These are phyloP conservation scores for Nothophaeocryptopus gaeumannii DNA, from an alignment of 2,329 filamentous ascomycete species.

Conservation along the genomic window DNA sequence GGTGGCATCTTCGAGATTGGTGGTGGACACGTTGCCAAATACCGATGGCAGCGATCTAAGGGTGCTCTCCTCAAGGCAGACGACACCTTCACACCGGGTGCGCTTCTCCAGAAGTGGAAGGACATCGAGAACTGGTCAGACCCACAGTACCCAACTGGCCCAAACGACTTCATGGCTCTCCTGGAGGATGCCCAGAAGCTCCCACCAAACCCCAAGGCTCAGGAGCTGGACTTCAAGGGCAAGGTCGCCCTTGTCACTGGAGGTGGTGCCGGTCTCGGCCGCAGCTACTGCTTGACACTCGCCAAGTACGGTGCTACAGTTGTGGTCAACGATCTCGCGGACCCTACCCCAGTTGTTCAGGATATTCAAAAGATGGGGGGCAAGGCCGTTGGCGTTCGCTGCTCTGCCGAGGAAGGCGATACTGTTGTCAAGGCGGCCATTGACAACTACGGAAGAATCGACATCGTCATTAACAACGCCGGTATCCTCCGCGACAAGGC, in stretches of 20 bases:
- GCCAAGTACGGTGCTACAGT: conserved; percentile 79
- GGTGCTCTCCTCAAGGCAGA: conserved; percentile 89
- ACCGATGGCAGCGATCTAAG: conserved; percentile 89
- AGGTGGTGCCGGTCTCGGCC: conserved; percentile 85
- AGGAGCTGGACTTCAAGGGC: conserved; percentile 76
- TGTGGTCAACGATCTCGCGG: conserved; percentile 92
- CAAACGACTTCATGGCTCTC: conserved; percentile 82
- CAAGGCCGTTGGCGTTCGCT: conserved; percentile 88
- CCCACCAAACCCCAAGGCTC: conserved; percentile 66
- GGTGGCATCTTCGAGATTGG: conserved; percentile 92
- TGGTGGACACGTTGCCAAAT: conserved; percentile 86
- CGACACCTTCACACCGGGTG: conserved; percentile 79
- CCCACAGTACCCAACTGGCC: conserved; percentile 76
- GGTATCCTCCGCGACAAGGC: conserved; percentile 98
- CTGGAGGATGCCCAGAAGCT: conserved; percentile 81
- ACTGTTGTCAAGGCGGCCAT: conserved; percentile 88
- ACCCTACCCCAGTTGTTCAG: conserved; percentile 84
- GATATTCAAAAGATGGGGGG: conserved; percentile 90
- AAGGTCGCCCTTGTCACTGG: conserved; percentile 86
- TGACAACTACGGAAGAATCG: conserved; percentile 87
- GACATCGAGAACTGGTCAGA: conserved; percentile 81
- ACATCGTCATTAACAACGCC: conserved; percentile 96
- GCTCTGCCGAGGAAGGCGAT: conserved; percentile 89
- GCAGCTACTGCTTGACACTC: conserved; percentile 84
- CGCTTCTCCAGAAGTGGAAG: conserved; percentile 85